These are phyloP conservation scores for Chenopodium album DNA, from an alignment of 148 eudicot genomes.

Conservation along the genomic window DNA sequence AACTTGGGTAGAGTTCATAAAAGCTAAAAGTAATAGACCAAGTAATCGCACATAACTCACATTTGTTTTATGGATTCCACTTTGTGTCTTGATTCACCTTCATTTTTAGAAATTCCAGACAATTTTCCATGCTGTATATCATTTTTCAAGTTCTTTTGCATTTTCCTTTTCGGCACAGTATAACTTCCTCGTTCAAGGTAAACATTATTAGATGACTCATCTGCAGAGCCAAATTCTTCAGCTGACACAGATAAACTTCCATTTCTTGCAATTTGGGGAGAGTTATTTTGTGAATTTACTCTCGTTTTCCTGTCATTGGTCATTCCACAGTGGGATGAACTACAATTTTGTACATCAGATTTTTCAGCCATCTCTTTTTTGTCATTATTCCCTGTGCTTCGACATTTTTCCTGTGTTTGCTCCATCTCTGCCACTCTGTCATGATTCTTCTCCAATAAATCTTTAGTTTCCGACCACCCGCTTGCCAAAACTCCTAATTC, in stretches of 20 bases:
- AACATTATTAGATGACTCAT: constrained; percentile 17
- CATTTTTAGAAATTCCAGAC: constrained; percentile 17
- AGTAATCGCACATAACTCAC: constrained; percentile 21
- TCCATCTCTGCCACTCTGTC: neutral
- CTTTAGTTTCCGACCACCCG: neutral
- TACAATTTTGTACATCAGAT: neutral
- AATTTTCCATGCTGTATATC: neutral
- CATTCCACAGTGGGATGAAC: neutral
- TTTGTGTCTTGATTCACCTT: constrained; percentile 20
- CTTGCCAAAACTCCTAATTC: constrained; percentile 4
- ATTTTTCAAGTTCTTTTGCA: neutral
- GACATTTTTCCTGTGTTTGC: neutral
- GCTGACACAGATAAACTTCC: neutral
- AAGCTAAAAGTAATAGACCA: neutral
- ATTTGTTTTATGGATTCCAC: constrained; percentile 7
- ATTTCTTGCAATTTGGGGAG: neutral
- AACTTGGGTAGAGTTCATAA: neutral
- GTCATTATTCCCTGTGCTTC: neutral
- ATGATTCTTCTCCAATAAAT: constrained; percentile 6
- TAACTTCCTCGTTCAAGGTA: neutral
- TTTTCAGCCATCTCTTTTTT: neutral
- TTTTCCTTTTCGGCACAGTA: constrained; percentile 6
- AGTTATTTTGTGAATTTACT: neutral
- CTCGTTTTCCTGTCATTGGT: neutral
- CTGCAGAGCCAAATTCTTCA: constrained; percentile 13